Evolutionary conservation across 2,329 filamentous ascomycete species (phyloP).

Genomic region (Xylaria sp.): DNA sequence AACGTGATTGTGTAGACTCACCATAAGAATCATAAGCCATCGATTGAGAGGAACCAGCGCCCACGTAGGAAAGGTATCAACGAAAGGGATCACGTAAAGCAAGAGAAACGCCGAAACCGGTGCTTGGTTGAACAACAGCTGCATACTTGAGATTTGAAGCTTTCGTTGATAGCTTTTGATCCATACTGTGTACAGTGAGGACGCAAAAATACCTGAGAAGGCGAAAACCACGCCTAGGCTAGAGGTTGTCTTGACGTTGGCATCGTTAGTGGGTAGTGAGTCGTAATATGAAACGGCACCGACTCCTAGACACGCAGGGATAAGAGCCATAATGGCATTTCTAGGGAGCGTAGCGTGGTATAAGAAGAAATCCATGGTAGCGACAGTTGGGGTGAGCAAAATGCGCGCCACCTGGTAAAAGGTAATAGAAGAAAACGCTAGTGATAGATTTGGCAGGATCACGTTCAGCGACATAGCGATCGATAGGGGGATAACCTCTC

Average conservation of each 20-base stretch:
- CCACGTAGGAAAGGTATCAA: conserved; percentile 67
- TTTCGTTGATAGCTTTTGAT: conserved; percentile 69
- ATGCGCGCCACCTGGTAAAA: conserved; percentile 75
- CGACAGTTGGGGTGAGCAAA: conserved; percentile 68
- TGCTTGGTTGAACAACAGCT: conserved; percentile 71
- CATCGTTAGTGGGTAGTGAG: conserved; percentile 56
- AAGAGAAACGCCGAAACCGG: conserved; percentile 67
- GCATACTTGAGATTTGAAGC: conserved; percentile 70
- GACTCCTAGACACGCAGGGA: conserved; percentile 68
- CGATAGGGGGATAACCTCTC: conserved; percentile 67
- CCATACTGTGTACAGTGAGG: conserved; percentile 72
- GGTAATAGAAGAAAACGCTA: conserved; percentile 70
- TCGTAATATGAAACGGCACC: conserved; percentile 72
- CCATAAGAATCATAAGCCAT: conserved; percentile 65
- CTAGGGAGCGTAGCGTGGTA: conserved; percentile 62
- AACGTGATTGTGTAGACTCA: conserved; percentile 42
- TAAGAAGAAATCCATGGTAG: conserved; percentile 67
- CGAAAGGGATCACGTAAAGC: conserved; percentile 69
- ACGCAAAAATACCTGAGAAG: conserved; percentile 67
- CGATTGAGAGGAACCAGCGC: conserved; percentile 54
- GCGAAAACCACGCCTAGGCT: conserved; percentile 68
- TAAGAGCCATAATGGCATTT: conserved; percentile 58
- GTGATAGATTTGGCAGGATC: conserved; percentile 69
- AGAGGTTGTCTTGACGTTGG: conserved; percentile 60
- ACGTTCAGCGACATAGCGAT: conserved; percentile 72